Conservation (phyloP, 1,284 basidiomycete genomes). For the Ustilago cynodontis region DNA sequence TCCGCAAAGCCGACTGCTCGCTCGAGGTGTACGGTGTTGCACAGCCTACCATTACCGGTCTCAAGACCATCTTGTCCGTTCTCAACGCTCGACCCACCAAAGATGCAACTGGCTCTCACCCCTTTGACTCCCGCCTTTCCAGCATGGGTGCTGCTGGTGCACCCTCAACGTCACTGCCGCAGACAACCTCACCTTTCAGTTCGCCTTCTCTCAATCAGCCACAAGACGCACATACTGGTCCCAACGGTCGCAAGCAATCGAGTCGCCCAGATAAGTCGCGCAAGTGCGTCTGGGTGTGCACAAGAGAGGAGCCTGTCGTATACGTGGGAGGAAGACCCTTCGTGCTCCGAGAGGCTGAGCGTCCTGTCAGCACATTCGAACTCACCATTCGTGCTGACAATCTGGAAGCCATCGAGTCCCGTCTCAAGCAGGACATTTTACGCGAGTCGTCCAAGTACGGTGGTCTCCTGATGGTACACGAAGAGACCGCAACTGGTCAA, state of each 20-base stretch:
- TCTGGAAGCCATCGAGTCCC: constrained; percentile 91
- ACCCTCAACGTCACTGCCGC: constrained; percentile 13
- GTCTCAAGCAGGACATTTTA: constrained; percentile 90
- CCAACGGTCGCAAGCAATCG: constrained; percentile 8
- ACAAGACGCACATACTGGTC: not conserved
- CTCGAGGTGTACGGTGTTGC: constrained; percentile 73
- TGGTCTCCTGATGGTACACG: constrained; percentile 91
- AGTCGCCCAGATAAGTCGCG: constrained; percentile 33
- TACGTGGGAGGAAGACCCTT: constrained; percentile 95
- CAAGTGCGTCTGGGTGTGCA: constrained; percentile 73
- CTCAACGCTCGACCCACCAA: constrained; percentile 73
- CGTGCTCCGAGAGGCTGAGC: constrained; percentile 90
- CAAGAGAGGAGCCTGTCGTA: constrained; percentile 86
- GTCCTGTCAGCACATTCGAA: constrained; percentile 83
- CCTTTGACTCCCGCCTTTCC: constrained; percentile 29
- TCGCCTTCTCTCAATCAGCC: constrained; percentile 18
- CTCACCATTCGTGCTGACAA: constrained; percentile 93
- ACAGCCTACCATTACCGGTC: constrained; percentile 91
- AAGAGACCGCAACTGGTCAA: constrained; percentile 73
- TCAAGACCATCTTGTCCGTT: constrained; percentile 90
- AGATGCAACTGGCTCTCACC: constrained; percentile 17
- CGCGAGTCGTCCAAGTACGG: constrained; percentile 87
- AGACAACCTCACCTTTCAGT: constrained; percentile 17
- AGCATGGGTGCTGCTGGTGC: constrained; percentile 12
- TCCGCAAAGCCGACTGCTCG: constrained; percentile 77